phyloP scores from a whole-genome alignment of 1,284 basidiomycete species.

The Wallemia mellicola region DNA sequence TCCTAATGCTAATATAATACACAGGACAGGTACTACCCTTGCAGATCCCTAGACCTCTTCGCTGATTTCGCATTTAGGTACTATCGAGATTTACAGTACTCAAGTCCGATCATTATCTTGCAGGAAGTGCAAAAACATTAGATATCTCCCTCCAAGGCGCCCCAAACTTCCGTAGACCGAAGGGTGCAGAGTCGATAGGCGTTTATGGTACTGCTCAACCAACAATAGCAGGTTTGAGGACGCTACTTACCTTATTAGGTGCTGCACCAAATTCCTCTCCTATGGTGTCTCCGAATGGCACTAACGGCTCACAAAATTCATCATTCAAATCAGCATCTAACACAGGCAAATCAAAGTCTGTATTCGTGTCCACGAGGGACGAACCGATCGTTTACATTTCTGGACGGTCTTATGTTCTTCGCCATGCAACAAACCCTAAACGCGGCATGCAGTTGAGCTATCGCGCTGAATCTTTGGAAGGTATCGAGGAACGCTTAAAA shows the following conservation, averaged over 20 bases:
- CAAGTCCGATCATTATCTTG: neutral
- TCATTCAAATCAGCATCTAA: neutral
- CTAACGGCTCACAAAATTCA: neutral
- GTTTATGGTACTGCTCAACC: conserved; percentile 88
- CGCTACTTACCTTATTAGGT: conserved; percentile 52
- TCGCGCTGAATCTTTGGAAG: conserved; percentile 78
- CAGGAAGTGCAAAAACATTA: conserved; percentile 61
- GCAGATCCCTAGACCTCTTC: too few relatives aligned
- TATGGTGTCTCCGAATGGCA: conserved; percentile 3
- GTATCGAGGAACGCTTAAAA: conserved; percentile 70
- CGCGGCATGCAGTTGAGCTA: conserved; percentile 57
- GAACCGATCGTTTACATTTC: conserved; percentile 72
- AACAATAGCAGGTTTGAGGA: conserved; percentile 65
- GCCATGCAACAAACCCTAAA: conserved; percentile 62
- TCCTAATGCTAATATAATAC: neutral
- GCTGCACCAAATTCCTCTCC: conserved; percentile 3
- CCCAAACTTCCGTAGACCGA: conserved; percentile 69
- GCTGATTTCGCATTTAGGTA: neutral
- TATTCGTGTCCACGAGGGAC: conserved; percentile 60
- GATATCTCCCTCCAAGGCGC: conserved; percentile 69
- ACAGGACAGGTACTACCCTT: too few relatives aligned
- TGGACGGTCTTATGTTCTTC: conserved; percentile 75
- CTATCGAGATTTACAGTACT: neutral
- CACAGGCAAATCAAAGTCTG: conserved; percentile 24
- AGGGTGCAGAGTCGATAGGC: conserved; percentile 37